A percentile compares a stretch with the other conserved stretches of the same genome.
Evolutionary conservation across 2,329 filamentous ascomycete species (phyloP).

Genomic region (Diplodia scrobiculata): DNA sequence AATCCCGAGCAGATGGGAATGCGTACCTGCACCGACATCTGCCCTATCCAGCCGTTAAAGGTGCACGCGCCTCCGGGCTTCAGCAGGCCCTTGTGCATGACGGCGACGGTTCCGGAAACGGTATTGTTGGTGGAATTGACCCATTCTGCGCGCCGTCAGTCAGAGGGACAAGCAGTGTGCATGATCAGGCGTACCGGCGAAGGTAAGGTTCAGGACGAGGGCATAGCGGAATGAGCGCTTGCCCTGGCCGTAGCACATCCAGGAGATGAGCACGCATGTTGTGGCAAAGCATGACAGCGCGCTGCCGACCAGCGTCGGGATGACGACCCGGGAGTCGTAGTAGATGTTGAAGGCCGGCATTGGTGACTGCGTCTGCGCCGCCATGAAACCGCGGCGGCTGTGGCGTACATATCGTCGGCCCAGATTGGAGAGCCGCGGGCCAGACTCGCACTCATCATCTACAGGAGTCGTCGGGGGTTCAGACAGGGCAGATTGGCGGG

Average conservation of each 20-base stretch:
- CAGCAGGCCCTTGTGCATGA: conserved; percentile 37
- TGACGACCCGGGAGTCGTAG: conserved; percentile 14
- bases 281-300: conserved; percentile 34
- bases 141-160: conserved; percentile 43
- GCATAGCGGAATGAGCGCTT: conserved; percentile 36
- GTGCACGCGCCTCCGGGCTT: conserved; percentile 43
- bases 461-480: conserved; percentile 3
- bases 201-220: conserved; percentile 36
- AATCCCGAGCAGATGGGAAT: neutral
- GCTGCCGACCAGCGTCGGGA: conserved; percentile 36
- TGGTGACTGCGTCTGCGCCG: neutral
- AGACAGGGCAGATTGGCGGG: conserved; percentile 1
- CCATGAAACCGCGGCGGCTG: conserved; percentile 7
- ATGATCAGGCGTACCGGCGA: conserved; percentile 33
- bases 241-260: conserved; percentile 32
- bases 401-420: conserved; percentile 19
- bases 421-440: neutral
- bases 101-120: conserved; percentile 46
- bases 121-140: conserved; percentile 51
- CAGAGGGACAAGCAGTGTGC: neutral
- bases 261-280: conserved; percentile 32
- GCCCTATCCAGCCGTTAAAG: conserved; percentile 51
- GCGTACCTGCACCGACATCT: conserved; percentile 51
- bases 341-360: conserved; percentile 3
- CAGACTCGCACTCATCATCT: neutral